Base-by-base conservation (phyloP, 768 basidiomycete species). In the Amanita muscaria region DNA sequence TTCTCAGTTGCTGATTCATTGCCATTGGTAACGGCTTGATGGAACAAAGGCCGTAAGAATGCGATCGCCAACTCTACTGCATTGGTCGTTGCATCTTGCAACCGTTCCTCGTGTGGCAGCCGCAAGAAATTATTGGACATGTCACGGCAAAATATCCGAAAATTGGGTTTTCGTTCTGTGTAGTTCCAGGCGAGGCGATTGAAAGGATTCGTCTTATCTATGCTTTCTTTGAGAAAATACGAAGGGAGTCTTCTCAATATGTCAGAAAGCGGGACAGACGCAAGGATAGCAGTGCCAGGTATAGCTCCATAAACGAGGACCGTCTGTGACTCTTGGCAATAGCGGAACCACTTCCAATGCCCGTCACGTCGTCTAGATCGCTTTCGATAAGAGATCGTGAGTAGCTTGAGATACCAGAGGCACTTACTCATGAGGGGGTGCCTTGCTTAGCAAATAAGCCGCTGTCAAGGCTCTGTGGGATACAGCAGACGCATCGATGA, bases 301-400 rank as follows among this genome's bases (percentile, higher is more conserved):
- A 88, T 75, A 53, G 72, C 74, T 23, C 80, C 81, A 55, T 81
- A 69, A 30, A 87, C 72, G 46, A 88, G 77, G 25, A 85, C 83
- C 47, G 78, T 74, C 56, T 88, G 86, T 8, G 86, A 79, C 56
- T 88, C 85, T 47, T 79, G 66, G 8, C 82, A 80, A 55, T 78
- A 83, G 47, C 76, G 76, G 48, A 80, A 76, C 85, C 84, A 88
- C 59, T 79, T 83, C 79, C 78, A 80, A 57, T 84, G 76, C 50
- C 81, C 74, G 22, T 64, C 58, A 51, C 76, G 73, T 39, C 77
- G 77, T 51, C 81, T 83, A 49, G 1, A 38, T 8, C 27, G 42
- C 14, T 18, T 30, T 32, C 22, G 34, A 30, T 22, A 60, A 29
- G 27, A 6, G 51, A 48, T n/a, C n/a, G n/a, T 46, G 29, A 38